Base-by-base conservation (phyloP, 2,329 filamentous ascomycete genomes). In the Aspergillus novofumigatus region DNA sequence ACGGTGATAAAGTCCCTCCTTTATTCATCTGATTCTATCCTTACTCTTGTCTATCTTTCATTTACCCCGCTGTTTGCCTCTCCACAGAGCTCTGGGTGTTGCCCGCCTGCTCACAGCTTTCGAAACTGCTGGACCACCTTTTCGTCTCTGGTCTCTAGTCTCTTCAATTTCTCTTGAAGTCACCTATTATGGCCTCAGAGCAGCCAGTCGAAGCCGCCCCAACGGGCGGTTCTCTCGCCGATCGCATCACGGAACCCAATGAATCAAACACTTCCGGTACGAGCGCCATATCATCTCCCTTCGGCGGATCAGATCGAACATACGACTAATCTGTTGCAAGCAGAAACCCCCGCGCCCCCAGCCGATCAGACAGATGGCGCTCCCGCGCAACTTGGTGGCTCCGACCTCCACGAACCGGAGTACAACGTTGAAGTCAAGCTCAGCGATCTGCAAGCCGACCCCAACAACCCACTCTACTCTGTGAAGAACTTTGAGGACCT, bases 361-460 rank as follows among this genome's bases (percentile, higher is more conserved):
- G 59, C 53, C 20, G 62, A 54, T 32, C 75, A 77, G 61, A 66
- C 65, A 17, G 78, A 80, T 66, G 78, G 78, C 32, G 77, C 77
- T 29, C 59, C 72, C 20, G 60, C 60, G 20, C 56, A 59, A 4
- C 63, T 69, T 26, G 71, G 72, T 42, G 84, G 81, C 54, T 84
- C 84, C 42, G 69, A 76, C 9, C 77, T 87, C 10, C 76, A 84
- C 23, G 90, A 97, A 73, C 86, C 87, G 3, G 86, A 89, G 57
- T 95, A 89, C 75, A 89, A 94, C 64, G 93, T 99, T 64, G 89
- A 96, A 69, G 91, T 99, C 66, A 94, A 93, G 75, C 84, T 97
- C 58, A 92, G 88, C 67, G 92, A 96, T 70, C 82, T 96, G 54
- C 92, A 97, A 75, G 85, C 86, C 29, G 91, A 97, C 70, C 86